phyloP scores from a whole-genome alignment of 2,329 filamentous ascomycete species.

The Colletotrichum sansevieriae region DNA sequence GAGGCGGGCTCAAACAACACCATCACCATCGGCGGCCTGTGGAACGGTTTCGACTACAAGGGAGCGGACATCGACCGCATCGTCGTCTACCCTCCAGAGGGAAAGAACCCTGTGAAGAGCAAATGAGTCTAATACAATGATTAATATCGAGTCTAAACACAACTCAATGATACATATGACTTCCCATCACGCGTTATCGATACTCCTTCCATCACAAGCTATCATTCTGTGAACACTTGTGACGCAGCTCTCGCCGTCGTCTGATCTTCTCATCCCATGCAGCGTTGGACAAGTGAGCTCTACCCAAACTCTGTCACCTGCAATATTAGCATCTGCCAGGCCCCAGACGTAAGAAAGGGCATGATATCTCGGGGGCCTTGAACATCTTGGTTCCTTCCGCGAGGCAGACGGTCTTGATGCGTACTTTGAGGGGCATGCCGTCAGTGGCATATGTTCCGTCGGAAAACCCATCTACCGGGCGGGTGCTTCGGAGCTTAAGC shows the following conservation, averaged over 20 bases:
- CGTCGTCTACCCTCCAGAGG: conserved; percentile 70
- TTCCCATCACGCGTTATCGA: background rate
- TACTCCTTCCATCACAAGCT: background rate
- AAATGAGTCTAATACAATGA: conserved; percentile 5
- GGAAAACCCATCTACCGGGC: no score
- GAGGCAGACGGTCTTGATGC: no score
- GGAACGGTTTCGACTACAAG: conserved; percentile 68
- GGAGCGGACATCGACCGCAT: conserved; percentile 71
- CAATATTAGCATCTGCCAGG: no score
- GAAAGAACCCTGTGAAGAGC: conserved; percentile 15
- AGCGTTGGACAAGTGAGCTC: background rate
- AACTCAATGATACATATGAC: background rate
- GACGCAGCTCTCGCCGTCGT: background rate
- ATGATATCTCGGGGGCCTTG: no score
- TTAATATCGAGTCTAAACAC: background rate
- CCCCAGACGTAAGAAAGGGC: no score
- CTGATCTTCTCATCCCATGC: background rate
- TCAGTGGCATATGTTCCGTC: no score
- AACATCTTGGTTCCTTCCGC: no score
- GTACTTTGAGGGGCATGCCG: no score
- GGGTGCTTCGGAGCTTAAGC: no score
- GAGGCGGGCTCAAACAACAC: conserved; percentile 64
- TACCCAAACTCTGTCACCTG: background rate
- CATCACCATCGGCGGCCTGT: conserved; percentile 69
- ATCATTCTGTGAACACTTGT: conserved; percentile 2